Percentiles rank a stretch among this genome's conserved stretches.
These are phyloP conservation scores for Verticillium alfalfae DNA, from an alignment of 2,329 filamentous ascomycete species.

Conservation along the genomic window DNA sequence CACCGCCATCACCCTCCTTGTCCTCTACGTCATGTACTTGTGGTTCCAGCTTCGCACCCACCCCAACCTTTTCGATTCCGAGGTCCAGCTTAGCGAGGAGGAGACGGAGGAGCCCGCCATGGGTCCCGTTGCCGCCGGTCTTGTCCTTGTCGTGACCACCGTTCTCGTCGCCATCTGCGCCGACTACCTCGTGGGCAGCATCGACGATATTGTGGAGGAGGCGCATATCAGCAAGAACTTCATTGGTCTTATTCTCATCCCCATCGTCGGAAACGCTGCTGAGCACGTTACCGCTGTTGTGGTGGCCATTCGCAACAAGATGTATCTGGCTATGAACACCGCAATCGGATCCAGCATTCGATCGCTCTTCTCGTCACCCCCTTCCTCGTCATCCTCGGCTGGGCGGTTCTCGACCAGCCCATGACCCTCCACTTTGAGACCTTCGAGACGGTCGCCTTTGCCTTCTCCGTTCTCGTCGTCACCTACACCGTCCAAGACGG, in stretches of 20 bases:
- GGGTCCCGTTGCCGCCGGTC: constrained; percentile 56
- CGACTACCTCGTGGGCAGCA: constrained; percentile 72
- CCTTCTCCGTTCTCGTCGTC: constrained; percentile 68
- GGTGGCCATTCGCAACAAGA: constrained; percentile 72
- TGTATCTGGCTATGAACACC: constrained; percentile 69
- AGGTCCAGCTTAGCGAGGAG: constrained; percentile 24
- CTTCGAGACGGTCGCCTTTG: constrained; percentile 74
- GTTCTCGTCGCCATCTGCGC: constrained; percentile 68
- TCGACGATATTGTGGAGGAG: constrained; percentile 64
- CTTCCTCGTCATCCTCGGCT: constrained; percentile 73
- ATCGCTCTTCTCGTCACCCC: constrained; percentile 79
- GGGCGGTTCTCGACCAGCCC: constrained; percentile 63
- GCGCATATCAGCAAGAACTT: constrained; percentile 74
- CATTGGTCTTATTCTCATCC: constrained; percentile 73
- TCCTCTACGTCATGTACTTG: constrained; percentile 72
- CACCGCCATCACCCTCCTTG: constrained; percentile 68
- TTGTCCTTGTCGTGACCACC: constrained; percentile 66
- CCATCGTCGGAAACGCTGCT: constrained; percentile 75
- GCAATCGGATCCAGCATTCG: constrained; percentile 75
- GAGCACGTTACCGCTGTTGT: constrained; percentile 79
- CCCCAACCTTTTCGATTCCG: constrained; percentile 62
- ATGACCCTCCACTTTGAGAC: constrained; percentile 80
- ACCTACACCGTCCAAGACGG: constrained; percentile 75
- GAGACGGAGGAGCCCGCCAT: constrained; percentile 46
- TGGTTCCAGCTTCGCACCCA: constrained; percentile 75